Conservation (phyloP, 768 basidiomycete genomes). For the Collybia sordida region DNA sequence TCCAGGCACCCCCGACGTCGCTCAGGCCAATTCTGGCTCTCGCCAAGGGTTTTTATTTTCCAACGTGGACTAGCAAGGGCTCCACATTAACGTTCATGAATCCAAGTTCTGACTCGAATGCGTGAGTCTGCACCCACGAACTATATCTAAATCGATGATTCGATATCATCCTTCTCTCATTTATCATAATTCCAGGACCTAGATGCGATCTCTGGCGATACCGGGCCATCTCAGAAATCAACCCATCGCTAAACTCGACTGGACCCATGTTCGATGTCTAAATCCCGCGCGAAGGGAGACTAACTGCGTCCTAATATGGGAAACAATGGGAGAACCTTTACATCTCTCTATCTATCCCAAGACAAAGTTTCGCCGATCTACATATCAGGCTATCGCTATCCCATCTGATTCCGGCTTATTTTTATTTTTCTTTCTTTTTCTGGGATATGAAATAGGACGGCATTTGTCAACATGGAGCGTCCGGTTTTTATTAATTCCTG, state of each 20-base stretch:
- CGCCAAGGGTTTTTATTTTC: no score
- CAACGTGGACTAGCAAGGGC: no score
- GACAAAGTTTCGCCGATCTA: slow-evolving; percentile 4
- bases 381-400: no score
- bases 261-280: not conserved
- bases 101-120: not conserved
- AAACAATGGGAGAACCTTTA: no score
- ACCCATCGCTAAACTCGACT: not conserved
- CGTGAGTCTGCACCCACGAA: not conserved
- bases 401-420: slow-evolving; percentile 7
- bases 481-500: no score
- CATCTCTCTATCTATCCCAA: not conserved
- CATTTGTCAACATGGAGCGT: no score
- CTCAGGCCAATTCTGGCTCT: no score
- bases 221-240: not conserved
- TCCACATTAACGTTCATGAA: not conserved
- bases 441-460: slow-evolving; percentile 1
- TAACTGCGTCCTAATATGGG: not conserved
- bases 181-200: no score
- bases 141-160: not conserved
- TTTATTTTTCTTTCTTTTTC: not conserved
- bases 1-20: no score
- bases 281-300: not conserved
- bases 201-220: not conserved
- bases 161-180: not conserved